Conservation (phyloP, 1,284 basidiomycete species). For the Athelia sp. region DNA sequence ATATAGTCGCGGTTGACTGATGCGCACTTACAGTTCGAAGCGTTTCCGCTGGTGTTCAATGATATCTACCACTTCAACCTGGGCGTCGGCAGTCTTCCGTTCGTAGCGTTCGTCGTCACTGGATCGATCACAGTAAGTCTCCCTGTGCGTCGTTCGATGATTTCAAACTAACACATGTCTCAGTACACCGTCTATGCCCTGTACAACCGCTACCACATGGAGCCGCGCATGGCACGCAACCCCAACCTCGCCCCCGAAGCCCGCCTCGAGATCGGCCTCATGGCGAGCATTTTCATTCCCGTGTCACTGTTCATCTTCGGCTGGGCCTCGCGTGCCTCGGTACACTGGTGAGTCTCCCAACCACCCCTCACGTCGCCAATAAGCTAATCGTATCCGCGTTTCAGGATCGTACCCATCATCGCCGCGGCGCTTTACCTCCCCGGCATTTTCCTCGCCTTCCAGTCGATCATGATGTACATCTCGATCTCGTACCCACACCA, state of each 20-base stretch:
- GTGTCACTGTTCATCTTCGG: slow-evolving; percentile 39
- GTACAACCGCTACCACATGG: background rate
- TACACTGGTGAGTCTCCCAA: slow-evolving; percentile 13
- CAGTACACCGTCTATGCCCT: background rate
- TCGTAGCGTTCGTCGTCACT: slow-evolving; percentile 38
- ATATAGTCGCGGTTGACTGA: slow-evolving; percentile 19
- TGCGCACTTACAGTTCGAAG: slow-evolving; percentile 20
- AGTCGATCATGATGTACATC: slow-evolving; percentile 27
- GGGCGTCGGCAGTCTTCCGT: slow-evolving; percentile 38
- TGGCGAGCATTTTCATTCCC: slow-evolving; percentile 38
- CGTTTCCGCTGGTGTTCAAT: slow-evolving; percentile 28
- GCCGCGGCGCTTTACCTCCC: slow-evolving; percentile 18
- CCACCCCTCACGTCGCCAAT: too few relatives aligned
- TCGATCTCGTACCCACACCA: slow-evolving; percentile 27
- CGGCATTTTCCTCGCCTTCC: slow-evolving; percentile 28
- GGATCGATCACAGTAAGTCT: slow-evolving; percentile 7
- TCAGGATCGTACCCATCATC: slow-evolving; percentile 18
- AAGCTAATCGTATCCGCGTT: too few relatives aligned
- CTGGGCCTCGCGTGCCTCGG: slow-evolving; percentile 28
- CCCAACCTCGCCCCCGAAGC: background rate
- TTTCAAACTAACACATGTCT: slow-evolving; percentile 18
- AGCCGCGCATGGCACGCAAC: background rate
- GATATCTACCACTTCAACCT: slow-evolving; percentile 30
- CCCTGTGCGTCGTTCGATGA: background rate
- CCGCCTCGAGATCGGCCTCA: slow-evolving; percentile 16